Conservation (phyloP, 2,329 filamentous ascomycete species). For the Aspergillus versicolor region DNA sequence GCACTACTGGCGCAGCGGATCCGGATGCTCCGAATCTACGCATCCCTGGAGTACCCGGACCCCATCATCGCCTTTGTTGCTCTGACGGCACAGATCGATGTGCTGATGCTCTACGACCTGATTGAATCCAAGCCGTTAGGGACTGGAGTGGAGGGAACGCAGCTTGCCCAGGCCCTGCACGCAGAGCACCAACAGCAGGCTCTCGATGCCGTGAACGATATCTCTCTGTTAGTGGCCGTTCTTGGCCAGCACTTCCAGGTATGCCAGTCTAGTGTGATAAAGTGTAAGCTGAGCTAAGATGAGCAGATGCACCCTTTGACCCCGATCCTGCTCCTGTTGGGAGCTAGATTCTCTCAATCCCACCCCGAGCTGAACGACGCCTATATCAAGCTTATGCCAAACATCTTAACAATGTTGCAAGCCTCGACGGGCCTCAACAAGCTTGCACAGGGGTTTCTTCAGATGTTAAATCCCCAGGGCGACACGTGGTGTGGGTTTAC, state of each 20-base stretch:
- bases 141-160: background rate
- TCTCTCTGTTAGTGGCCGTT: background rate
- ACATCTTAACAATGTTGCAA: background rate
- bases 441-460: background rate
- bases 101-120: background rate
- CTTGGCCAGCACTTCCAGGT: conserved; percentile 12
- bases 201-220: background rate
- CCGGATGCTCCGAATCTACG: background rate
- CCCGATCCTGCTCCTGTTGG: background rate
- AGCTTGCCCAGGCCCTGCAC: background rate
- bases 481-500: background rate
- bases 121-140: background rate
- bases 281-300: background rate
- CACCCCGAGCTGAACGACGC: background rate
- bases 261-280: background rate
- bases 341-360: background rate
- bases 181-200: background rate
- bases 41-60: background rate
- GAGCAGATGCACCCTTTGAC: conserved; percentile 1
- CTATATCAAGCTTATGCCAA: background rate
- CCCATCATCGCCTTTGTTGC: background rate
- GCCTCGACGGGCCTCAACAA: background rate
- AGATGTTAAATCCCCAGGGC: background rate
- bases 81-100: background rate
- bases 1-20: background rate